Evolutionary conservation across 441 rosid genomes (phyloP).

Genomic region (Macaranga tanarius): DNA sequence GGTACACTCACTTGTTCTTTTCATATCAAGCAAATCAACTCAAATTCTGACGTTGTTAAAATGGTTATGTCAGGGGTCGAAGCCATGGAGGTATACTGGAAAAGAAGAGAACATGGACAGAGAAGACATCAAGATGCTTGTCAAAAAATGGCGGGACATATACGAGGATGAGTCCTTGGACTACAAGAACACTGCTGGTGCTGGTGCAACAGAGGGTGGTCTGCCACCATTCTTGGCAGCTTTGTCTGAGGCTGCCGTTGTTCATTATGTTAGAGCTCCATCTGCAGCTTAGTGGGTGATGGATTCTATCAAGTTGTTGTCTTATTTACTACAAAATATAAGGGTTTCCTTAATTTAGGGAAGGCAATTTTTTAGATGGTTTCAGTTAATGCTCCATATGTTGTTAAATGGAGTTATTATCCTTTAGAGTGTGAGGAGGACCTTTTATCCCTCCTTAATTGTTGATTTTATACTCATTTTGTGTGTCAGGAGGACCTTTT

Average conservation of each 20-base stretch:
- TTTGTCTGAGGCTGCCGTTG: slow-evolving; percentile 44
- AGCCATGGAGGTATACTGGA: slow-evolving; percentile 71
- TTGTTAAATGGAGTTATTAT: neutral
- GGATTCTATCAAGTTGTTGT: neutral
- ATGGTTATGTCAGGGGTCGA: slow-evolving; percentile 35
- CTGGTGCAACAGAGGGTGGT: slow-evolving; percentile 9
- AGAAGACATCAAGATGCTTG: slow-evolving; percentile 59
- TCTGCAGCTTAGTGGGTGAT: slow-evolving; percentile 49
- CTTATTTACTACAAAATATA: neutral
- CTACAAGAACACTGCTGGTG: slow-evolving; percentile 32
- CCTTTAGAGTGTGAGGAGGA: neutral
- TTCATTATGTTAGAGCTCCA: slow-evolving; percentile 46
- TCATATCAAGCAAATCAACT: too few relatives aligned
- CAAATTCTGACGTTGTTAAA: neutral
- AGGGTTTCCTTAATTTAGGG: neutral
- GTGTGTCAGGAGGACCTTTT: neutral
- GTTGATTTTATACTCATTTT: too few relatives aligned
- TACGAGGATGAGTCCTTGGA: slow-evolving; percentile 59
- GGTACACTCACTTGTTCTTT: too few relatives aligned
- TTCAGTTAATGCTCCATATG: neutral
- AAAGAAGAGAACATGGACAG: slow-evolving; percentile 69
- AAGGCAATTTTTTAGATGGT: neutral
- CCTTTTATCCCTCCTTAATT: neutral
- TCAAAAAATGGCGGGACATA: slow-evolving; percentile 70
- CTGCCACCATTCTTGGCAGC: slow-evolving; percentile 38